Conservation (phyloP, 2,329 filamentous ascomycete species). For the Bipolaris zeicola region DNA sequence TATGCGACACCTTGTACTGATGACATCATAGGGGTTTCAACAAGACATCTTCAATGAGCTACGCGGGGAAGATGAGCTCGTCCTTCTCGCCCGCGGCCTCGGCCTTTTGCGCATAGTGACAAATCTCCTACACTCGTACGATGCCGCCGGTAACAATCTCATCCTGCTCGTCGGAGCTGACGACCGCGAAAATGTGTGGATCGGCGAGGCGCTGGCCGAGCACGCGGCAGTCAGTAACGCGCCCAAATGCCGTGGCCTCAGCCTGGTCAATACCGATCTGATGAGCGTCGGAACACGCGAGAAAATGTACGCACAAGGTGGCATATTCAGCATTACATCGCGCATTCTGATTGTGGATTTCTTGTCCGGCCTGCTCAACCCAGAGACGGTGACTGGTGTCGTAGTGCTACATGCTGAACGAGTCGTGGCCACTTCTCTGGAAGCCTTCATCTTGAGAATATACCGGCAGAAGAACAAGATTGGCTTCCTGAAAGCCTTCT, state of each 20-base stretch:
- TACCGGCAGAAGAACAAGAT: conserved; percentile 93
- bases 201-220: conserved; percentile 93
- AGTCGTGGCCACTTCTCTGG: conserved; percentile 81
- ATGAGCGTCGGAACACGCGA: conserved; percentile 86
- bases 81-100: conserved; percentile 88
- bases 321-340: conserved; percentile 94
- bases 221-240: conserved; percentile 89
- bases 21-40: conserved; percentile 72
- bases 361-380: conserved; percentile 78
- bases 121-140: conserved; percentile 96
- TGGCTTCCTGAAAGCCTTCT: conserved; percentile 95
- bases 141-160: conserved; percentile 92
- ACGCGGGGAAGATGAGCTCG: conserved; percentile 87
- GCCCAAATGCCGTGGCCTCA: conserved; percentile 81
- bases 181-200: conserved; percentile 94
- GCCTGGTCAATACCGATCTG: conserved; percentile 90
- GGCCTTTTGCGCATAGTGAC: conserved; percentile 90
- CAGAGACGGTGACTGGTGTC: conserved; percentile 84
- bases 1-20: conserved; percentile 19
- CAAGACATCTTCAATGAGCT: conserved; percentile 79
- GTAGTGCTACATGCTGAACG: conserved; percentile 87
- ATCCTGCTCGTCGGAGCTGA: conserved; percentile 88
- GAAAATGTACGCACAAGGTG: conserved; percentile 88
- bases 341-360: conserved; percentile 94
- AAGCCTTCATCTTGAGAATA: conserved; percentile 93